phyloP scores from a whole-genome alignment of 805 yeast species.

The Sugiyamaella smithiae region DNA sequence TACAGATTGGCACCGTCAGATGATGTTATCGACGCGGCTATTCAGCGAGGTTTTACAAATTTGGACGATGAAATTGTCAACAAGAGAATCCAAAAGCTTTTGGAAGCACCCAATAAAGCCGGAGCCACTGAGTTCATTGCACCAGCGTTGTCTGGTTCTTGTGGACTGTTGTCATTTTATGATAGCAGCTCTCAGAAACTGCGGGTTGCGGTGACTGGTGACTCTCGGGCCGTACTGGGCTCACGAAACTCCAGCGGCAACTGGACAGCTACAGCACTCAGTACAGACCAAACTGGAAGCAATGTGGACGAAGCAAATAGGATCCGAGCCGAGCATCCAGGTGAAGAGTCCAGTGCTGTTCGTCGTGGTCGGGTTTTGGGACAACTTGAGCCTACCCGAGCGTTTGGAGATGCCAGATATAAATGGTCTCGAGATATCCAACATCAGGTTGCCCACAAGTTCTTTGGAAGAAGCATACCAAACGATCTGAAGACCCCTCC shows the following conservation, averaged over 20 bases:
- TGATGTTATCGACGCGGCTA: slow-evolving; percentile 72
- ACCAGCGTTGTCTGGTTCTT: slow-evolving; percentile 95
- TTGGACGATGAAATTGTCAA: slow-evolving; percentile 85
- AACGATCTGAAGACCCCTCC: slow-evolving; percentile 86
- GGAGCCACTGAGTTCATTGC: slow-evolving; percentile 68
- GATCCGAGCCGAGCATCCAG: slow-evolving; percentile 84
- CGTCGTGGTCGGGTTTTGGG: slow-evolving; percentile 90
- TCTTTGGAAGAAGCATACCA: slow-evolving; percentile 70
- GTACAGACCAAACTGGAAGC: slow-evolving; percentile 92
- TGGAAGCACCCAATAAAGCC: slow-evolving; percentile 43
- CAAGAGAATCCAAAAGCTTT: slow-evolving; percentile 64
- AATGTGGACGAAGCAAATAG: slow-evolving; percentile 84
- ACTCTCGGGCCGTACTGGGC: slow-evolving; percentile 88
- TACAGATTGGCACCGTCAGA: slow-evolving; percentile 61
- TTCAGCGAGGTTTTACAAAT: slow-evolving; percentile 73
- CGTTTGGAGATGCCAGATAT: slow-evolving; percentile 96
- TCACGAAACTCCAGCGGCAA: slow-evolving; percentile 45
- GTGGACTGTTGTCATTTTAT: slow-evolving; percentile 84
- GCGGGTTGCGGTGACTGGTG: slow-evolving; percentile 94
- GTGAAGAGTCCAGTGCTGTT: slow-evolving; percentile 71
- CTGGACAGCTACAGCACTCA: slow-evolving; percentile 86
- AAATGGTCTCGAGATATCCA: slow-evolving; percentile 79
- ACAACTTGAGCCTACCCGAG: slow-evolving; percentile 89
- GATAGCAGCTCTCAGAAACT: slow-evolving; percentile 70
- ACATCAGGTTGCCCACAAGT: slow-evolving; percentile 63